A percentile compares a stretch with the other conserved stretches of the same genome.
These are phyloP conservation scores for Wickerhamomyces sp. DNA, from an alignment of 1,139 yeast species.

Conservation along the genomic window DNA sequence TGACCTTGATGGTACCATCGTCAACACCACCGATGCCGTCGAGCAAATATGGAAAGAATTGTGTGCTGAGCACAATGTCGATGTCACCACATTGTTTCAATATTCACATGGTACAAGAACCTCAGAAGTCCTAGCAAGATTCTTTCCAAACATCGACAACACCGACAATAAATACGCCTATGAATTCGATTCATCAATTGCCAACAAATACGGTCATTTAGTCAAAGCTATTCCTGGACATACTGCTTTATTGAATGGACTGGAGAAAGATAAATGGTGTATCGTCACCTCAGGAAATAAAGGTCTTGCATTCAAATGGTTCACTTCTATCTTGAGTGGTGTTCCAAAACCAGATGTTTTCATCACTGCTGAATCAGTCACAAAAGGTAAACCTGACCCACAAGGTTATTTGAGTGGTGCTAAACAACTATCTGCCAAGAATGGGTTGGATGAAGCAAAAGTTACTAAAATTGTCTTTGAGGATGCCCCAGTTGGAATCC, in stretches of 20 bases:
- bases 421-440: slow-evolving; percentile 55
- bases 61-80: slow-evolving; percentile 66
- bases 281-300: slow-evolving; percentile 82
- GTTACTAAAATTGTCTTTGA: slow-evolving; percentile 66
- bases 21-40: slow-evolving; percentile 77
- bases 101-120: slow-evolving; percentile 84
- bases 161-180: slow-evolving; percentile 61
- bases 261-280: slow-evolving; percentile 42
- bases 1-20: slow-evolving; percentile 84
- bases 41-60: slow-evolving; percentile 77
- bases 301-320: slow-evolving; percentile 77
- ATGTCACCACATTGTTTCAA: slow-evolving; percentile 64
- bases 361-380: slow-evolving; percentile 74
- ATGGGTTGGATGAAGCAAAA: slow-evolving; percentile 41
- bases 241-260: slow-evolving; percentile 51
- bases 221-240: slow-evolving; percentile 78
- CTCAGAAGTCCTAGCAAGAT: slow-evolving; percentile 66
- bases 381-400: slow-evolving; percentile 79
- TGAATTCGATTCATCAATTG: slow-evolving; percentile 57
- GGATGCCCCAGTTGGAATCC: slow-evolving; percentile 86
- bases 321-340: slow-evolving; percentile 47
- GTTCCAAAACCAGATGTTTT: slow-evolving; percentile 59
- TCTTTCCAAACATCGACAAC: slow-evolving; percentile 71
- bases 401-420: slow-evolving; percentile 52
- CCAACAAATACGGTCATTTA: slow-evolving; percentile 63